Evolutionary conservation across 148 eudicot genomes (phyloP).

Genomic region (Fagopyrum tataricum): DNA sequence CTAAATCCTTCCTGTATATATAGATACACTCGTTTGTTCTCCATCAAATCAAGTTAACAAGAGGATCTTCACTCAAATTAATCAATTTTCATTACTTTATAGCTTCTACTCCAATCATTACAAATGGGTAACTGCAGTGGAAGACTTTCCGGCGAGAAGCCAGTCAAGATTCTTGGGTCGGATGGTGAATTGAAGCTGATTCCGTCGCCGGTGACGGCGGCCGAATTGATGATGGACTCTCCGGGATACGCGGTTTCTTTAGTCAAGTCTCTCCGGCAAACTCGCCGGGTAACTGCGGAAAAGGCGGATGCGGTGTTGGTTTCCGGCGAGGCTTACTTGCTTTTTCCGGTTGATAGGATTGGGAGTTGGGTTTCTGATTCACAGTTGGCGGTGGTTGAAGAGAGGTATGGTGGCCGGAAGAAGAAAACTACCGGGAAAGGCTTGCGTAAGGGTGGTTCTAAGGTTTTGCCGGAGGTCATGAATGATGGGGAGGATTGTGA

Average conservation of each 20-base stretch:
- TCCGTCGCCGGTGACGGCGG: constrained; percentile 28
- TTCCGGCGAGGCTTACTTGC: constrained; percentile 25
- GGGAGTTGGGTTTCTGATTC: constrained; percentile 21
- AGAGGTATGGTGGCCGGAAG: neutral
- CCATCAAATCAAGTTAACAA: neutral
- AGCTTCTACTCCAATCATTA: neutral
- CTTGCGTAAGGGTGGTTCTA: constrained; percentile 29
- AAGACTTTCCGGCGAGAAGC: constrained; percentile 9
- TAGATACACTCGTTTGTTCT: neutral
- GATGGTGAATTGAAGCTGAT: constrained; percentile 17
- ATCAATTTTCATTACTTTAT: too few species aligned
- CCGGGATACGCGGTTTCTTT: constrained; percentile 30
- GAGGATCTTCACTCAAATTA: neutral
- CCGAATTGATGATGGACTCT: constrained; percentile 36
- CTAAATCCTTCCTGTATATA: neutral
- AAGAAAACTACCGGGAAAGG: constrained; percentile 2
- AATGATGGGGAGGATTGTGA: constrained; percentile 8
- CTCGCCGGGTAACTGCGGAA: constrained; percentile 20
- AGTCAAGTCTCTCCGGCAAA: constrained; percentile 15
- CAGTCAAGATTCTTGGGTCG: neutral
- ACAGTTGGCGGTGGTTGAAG: constrained; percentile 22
- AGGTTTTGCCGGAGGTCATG: constrained; percentile 20
- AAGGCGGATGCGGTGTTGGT: constrained; percentile 29
- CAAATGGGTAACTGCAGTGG: constrained; percentile 2
- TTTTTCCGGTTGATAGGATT: constrained; percentile 29